Evolutionary conservation across 192 early-diverging fungal genomes (phyloP).

Genomic region (Coemansia sp.): DNA sequence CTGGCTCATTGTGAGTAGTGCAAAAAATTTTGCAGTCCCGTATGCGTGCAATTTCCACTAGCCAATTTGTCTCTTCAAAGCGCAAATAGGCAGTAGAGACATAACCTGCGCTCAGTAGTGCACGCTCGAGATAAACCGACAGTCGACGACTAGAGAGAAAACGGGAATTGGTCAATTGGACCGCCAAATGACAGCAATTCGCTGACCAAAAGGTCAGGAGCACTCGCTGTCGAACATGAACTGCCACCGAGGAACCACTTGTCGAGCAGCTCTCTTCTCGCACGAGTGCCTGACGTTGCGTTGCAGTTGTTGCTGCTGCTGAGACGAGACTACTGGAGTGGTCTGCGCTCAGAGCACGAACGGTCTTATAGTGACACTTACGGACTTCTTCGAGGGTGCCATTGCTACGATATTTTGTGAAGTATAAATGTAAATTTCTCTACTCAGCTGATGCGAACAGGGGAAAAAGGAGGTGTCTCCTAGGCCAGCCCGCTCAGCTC

Average conservation of each 20-base stretch:
- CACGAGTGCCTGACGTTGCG: background rate
- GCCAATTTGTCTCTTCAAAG: background rate
- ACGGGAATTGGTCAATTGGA: background rate
- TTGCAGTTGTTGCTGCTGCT: background rate
- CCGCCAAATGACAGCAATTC: background rate
- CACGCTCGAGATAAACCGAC: no score
- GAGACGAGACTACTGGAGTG: slow-evolving; percentile 4
- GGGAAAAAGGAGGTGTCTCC: slow-evolving; percentile 46
- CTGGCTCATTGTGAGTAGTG: background rate
- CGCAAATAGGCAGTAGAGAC: background rate
- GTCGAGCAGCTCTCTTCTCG: background rate
- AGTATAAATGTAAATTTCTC: slow-evolving; percentile 35
- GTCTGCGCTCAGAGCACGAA: background rate
- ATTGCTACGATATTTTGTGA: slow-evolving; percentile 45
- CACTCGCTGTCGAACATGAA: background rate
- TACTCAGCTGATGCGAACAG: slow-evolving; percentile 40
- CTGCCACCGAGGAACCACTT: background rate
- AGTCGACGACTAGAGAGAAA: background rate
- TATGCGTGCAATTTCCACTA: background rate
- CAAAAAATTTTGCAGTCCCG: slow-evolving; percentile 5
- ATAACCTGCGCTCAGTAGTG: background rate
- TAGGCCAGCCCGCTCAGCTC: background rate
- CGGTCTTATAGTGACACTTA: slow-evolving; percentile 35
- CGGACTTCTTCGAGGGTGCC: slow-evolving; percentile 58
- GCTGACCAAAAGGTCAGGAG: background rate